Conservation (phyloP, 2,329 filamentous ascomycete genomes). For the Colletotrichum phormii region DNA sequence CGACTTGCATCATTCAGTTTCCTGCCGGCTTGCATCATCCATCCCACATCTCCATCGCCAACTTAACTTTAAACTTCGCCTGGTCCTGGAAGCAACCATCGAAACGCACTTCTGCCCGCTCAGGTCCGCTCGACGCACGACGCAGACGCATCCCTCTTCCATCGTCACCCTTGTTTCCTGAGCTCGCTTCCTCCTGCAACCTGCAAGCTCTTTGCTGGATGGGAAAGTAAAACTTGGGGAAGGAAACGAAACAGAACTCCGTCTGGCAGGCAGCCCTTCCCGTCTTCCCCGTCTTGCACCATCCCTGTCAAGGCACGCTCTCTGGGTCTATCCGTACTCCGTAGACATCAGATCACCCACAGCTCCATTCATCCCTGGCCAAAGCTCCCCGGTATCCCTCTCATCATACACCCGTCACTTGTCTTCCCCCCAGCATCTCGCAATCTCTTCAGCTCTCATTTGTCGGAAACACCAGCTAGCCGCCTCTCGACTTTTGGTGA, state of each 20-base stretch:
- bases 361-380: slow-evolving; percentile 8
- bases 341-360: slow-evolving; percentile 7
- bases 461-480: not conserved
- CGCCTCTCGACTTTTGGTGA: not conserved
- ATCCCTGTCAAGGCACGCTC: slow-evolving; percentile 14
- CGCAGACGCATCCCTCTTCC: not conserved
- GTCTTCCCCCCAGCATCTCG: not conserved
- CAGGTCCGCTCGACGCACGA: not conserved
- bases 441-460: not conserved
- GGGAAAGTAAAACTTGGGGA: not conserved
- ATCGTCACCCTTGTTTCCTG: not conserved
- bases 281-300: slow-evolving; percentile 21
- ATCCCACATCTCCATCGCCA: not conserved
- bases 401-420: not conserved
- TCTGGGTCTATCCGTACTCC: not conserved
- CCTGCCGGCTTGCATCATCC: not conserved
- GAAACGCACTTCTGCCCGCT: slow-evolving; percentile 13
- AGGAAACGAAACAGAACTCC: slow-evolving; percentile 28
- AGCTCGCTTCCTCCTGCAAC: not conserved
- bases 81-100: not conserved
- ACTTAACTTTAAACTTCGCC: not conserved
- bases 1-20: not conserved
- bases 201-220: not conserved
- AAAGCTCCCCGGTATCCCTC: not conserved
- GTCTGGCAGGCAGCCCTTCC: slow-evolving; percentile 22